Evolutionary conservation across 2,329 filamentous ascomycete genomes (phyloP).

Genomic region (Metarhizium guizhouense): DNA sequence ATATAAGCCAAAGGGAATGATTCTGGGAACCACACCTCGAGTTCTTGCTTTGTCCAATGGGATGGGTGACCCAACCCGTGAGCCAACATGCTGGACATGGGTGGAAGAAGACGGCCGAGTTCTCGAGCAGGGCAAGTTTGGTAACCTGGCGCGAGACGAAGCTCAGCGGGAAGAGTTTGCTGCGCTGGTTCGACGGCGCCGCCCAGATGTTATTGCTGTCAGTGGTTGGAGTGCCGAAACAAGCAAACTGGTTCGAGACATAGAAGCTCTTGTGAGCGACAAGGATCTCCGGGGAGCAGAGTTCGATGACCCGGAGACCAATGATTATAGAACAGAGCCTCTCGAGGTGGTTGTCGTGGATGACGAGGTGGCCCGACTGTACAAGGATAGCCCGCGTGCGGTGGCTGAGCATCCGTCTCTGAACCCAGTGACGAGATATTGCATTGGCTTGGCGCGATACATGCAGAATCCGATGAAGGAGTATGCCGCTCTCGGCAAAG

Average conservation of each 20-base stretch:
- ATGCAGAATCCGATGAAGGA: conserved; percentile 95
- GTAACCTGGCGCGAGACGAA: conserved; percentile 65
- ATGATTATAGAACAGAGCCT: conserved; percentile 65
- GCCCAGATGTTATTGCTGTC: conserved; percentile 83
- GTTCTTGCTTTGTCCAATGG: conserved; percentile 85
- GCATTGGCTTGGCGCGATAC: conserved; percentile 80
- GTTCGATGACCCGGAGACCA: conserved; percentile 72
- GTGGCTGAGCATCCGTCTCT: conserved; percentile 73
- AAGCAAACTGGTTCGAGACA: conserved; percentile 69
- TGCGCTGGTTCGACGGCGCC: conserved; percentile 68
- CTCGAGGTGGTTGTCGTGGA: conserved; percentile 89
- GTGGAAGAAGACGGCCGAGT: conserved; percentile 88
- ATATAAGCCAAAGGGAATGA: conserved; percentile 89
- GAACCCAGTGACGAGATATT: conserved; percentile 74
- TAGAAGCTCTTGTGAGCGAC: conserved; percentile 70
- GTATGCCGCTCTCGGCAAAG: conserved; percentile 84
- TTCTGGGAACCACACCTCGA: conserved; percentile 77
- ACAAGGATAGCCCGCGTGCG: conserved; percentile 81
- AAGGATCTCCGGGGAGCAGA: conserved; percentile 69
- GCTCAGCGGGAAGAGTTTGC: conserved; percentile 61
- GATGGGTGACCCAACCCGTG: conserved; percentile 60
- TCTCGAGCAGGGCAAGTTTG: conserved; percentile 79
- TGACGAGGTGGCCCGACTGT: conserved; percentile 93
- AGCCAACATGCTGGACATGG: conserved; percentile 84
- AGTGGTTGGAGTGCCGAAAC: conserved; percentile 86